Conservation (phyloP, 2,329 filamentous ascomycete genomes). For the Colletotrichum karsti region DNA sequence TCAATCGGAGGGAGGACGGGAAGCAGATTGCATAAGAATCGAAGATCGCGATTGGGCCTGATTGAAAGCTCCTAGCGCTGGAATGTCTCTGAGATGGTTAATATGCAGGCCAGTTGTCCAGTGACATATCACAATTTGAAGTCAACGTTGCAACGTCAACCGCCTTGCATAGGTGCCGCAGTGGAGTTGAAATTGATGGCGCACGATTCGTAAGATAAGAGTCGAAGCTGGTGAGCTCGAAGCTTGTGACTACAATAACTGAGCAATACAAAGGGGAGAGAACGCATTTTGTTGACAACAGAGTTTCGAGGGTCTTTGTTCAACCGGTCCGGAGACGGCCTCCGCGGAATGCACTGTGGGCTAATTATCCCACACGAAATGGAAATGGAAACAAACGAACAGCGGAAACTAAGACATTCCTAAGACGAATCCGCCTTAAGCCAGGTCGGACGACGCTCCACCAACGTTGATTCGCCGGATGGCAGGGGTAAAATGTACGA, state of each 20-base stretch:
- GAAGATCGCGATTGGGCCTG: neutral
- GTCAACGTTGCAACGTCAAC: neutral
- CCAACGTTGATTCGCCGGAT: neutral
- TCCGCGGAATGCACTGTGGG: neutral
- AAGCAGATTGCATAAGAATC: neutral
- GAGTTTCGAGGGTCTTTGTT: neutral
- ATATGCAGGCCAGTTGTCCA: neutral
- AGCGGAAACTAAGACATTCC: conserved; percentile 4
- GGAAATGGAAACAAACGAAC: neutral
- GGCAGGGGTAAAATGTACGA: neutral
- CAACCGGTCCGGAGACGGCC: neutral
- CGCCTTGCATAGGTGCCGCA: neutral
- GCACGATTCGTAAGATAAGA: neutral
- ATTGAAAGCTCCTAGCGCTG: neutral
- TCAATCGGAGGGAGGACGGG: conserved; percentile 14
- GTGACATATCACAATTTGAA: neutral
- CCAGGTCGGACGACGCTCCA: too few relatives aligned
- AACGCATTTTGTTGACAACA: neutral
- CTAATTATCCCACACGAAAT: conserved; percentile 2
- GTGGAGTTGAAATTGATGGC: neutral
- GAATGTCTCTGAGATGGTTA: neutral
- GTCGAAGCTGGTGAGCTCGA: too few relatives aligned
- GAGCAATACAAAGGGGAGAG: neutral
- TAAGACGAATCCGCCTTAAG: neutral
- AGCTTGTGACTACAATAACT: neutral